Evolutionary conservation across 1,139 yeast genomes (phyloP), one percentile per base, ranked within the genome.

Genomic region (Hansenula lynferdii): DNA sequence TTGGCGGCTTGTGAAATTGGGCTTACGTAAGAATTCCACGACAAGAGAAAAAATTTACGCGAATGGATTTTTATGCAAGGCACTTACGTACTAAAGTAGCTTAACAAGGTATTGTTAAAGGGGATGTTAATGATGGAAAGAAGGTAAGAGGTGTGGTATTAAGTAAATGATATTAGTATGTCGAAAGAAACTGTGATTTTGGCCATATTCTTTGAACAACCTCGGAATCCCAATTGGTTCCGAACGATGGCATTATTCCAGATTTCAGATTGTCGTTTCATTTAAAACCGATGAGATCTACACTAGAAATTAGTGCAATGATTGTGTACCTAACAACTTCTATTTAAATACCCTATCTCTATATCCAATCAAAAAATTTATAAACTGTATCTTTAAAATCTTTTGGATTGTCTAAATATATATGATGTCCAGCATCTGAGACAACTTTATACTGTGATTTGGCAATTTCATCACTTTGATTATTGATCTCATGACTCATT

Each of bases 331-430:
- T 24, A 24, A 12, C n/a, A 24, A 12, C 10, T 24, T 12, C 12
- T n/a, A 24, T 24, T 17, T 4, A 28, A 6, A 11, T 28, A 28
- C 14, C n/a, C 31, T 28, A 29, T 12, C 9, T 23, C 18, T 15
- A n/a, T 32, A 19, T 37, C 52, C 50, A 49, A 1, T 43, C 51
- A 17, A 53, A 41, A 37, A 51, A 53, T 14, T 35, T 35, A 24
- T 37, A 50, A 2, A 51, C 44, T 5, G 44, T 27, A 3, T 24
- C 26, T 20, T 46, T 44, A 32, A 53, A 53, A 31, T 48, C 56
- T 0, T 8, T 51, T 3, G 85, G 83, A 47, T 86, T 85, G 57
- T 86, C 95, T 42, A 86, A 62, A 52, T 84, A 85, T 40, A 86
- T 56, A 58, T 86, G 92, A 54, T 86, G 96, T 0, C 96, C 92